phyloP scores from a whole-genome alignment of 2,329 filamentous ascomycete species.

The Polytolypa hystricis region DNA sequence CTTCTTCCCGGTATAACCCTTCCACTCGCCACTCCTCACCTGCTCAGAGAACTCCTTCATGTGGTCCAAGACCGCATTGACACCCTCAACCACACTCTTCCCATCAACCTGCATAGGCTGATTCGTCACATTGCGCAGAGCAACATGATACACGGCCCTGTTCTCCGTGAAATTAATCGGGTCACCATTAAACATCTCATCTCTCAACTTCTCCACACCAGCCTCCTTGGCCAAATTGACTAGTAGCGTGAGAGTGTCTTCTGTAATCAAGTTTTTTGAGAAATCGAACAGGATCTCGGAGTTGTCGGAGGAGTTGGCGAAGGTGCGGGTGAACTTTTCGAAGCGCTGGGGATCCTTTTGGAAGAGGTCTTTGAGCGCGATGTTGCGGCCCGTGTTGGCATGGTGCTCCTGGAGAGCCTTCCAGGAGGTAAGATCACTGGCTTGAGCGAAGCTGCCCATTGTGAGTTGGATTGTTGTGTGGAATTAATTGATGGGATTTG shows the following conservation, averaged over 20 bases:
- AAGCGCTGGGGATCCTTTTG: constrained; percentile 79
- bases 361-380: constrained; percentile 90
- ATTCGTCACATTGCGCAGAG: constrained; percentile 79
- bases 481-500: not conserved
- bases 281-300: constrained; percentile 95
- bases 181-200: constrained; percentile 94
- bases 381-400: constrained; percentile 71
- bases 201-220: constrained; percentile 80
- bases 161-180: constrained; percentile 99
- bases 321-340: constrained; percentile 77
- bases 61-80: constrained; percentile 83
- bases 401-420: constrained; percentile 84
- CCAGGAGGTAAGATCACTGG: constrained; percentile 79
- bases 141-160: constrained; percentile 89
- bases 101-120: constrained; percentile 77
- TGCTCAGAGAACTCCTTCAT: constrained; percentile 98
- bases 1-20: constrained; percentile 93
- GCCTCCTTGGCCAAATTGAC: constrained; percentile 87
- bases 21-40: constrained; percentile 90
- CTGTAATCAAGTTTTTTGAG: constrained; percentile 95
- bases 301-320: constrained; percentile 64
- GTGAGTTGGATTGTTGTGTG: constrained; percentile 19
- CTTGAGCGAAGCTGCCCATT: constrained; percentile 41
- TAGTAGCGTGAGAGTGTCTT: constrained; percentile 79
- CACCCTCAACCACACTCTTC: constrained; percentile 84